Percentiles rank a stretch among this genome's conserved stretches.
phyloP scores from a whole-genome alignment of 768 basidiomycete genomes.

The Termitomyces sp. region DNA sequence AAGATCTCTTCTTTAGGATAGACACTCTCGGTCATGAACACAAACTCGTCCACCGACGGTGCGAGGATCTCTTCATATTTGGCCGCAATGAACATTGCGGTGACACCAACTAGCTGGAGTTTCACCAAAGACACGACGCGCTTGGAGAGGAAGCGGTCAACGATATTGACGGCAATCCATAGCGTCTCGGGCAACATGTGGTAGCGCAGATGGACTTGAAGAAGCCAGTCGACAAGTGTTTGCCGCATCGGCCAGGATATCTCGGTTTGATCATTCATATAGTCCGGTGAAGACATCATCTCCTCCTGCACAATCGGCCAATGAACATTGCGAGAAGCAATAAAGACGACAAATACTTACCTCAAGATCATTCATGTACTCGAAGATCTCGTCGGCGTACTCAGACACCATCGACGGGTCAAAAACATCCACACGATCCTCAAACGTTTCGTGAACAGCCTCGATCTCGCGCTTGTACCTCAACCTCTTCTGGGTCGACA shows the following conservation, averaged over 20 bases:
- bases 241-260: conserved; percentile 94
- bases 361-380: conserved; percentile 94
- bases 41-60: conserved; percentile 96
- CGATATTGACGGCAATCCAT: conserved; percentile 98
- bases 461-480: conserved; percentile 61
- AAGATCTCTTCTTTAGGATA: conserved; percentile 95
- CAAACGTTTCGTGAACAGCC: conserved; percentile 63
- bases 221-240: conserved; percentile 96
- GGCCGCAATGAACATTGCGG: conserved; percentile 97
- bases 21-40: conserved; percentile 95
- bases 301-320: conserved; percentile 49
- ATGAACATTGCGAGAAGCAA: conserved; percentile 14
- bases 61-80: conserved; percentile 99
- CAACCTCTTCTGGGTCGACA: conserved; percentile 56
- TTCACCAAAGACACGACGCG: conserved; percentile 86
- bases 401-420: conserved; percentile 98
- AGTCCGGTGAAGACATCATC: conserved; percentile 88
- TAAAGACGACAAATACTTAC: conserved; percentile 36
- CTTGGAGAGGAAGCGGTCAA: conserved; percentile 88
- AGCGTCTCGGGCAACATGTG: conserved; percentile 99
- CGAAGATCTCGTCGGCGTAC: conserved; percentile 97
- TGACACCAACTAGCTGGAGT: conserved; percentile 95
- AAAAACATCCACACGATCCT: conserved; percentile 66
- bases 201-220: conserved; percentile 96
- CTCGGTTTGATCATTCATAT: conserved; percentile 92